phyloP scores from a whole-genome alignment of 1,139 yeast species.

The Candida gigantensis region DNA sequence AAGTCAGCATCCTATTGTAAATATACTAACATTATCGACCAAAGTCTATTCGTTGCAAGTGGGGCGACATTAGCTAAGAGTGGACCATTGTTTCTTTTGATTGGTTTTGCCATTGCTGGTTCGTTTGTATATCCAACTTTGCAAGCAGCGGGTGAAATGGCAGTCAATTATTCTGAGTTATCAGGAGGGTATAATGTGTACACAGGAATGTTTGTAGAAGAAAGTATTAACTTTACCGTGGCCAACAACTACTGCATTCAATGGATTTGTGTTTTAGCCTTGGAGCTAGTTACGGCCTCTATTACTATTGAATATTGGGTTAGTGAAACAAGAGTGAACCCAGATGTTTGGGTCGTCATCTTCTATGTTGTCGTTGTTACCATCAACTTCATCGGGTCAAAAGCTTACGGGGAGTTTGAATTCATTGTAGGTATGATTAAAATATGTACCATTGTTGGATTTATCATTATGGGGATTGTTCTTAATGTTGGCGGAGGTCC shows the following conservation, averaged over 20 bases:
- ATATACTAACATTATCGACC: too few relatives aligned
- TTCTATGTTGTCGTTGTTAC: slow-evolving; percentile 35
- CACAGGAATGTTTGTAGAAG: slow-evolving; percentile 40
- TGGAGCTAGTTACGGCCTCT: slow-evolving; percentile 44
- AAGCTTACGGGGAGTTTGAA: slow-evolving; percentile 49
- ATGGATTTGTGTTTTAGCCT: slow-evolving; percentile 43
- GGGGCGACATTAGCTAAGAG: slow-evolving; percentile 24
- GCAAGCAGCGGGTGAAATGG: slow-evolving; percentile 46
- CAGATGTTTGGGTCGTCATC: slow-evolving; percentile 43
- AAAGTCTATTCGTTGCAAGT: too few relatives aligned
- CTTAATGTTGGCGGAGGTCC: slow-evolving; percentile 44
- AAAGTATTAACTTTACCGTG: slow-evolving; percentile 39
- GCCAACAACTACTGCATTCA: slow-evolving; percentile 47
- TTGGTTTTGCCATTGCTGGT: slow-evolving; percentile 42
- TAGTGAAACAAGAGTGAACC: slow-evolving; percentile 23
- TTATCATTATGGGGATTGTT: slow-evolving; percentile 41
- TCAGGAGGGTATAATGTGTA: slow-evolving; percentile 45
- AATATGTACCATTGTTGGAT: slow-evolving; percentile 39
- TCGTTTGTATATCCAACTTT: slow-evolving; percentile 41
- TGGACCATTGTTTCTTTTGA: slow-evolving; percentile 37
- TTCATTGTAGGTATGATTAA: slow-evolving; percentile 39
- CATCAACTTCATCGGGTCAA: slow-evolving; percentile 42
- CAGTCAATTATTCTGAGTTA: slow-evolving; percentile 39
- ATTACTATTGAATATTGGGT: slow-evolving; percentile 41
- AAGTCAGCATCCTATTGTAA: too few relatives aligned